phyloP scores from a whole-genome alignment of 495 filamentous ascomycete genomes.

The Annulohypoxylon moriforme region DNA sequence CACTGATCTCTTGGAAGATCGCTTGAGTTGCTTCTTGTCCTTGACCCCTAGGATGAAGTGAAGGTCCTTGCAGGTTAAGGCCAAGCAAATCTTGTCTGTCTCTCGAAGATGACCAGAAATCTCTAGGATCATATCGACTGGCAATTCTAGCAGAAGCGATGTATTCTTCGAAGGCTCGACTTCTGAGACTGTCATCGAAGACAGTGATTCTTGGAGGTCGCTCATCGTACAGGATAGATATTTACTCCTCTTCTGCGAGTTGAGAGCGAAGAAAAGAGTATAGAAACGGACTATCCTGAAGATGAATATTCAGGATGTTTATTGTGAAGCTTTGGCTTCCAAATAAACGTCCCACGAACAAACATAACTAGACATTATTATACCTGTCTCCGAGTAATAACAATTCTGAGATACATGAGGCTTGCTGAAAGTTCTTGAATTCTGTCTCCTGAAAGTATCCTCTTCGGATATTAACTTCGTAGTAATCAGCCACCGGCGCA shows the following conservation, averaged over 20 bases:
- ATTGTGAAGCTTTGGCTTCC: no score
- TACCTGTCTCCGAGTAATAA: no score
- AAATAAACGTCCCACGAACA: no score
- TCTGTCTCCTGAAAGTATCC: no score
- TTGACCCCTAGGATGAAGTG: background rate
- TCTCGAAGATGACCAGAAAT: background rate
- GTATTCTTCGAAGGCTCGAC: background rate
- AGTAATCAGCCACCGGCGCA: no score
- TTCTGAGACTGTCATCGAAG: background rate
- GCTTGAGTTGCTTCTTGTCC: background rate
- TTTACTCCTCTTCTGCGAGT: no score
- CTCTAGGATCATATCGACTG: background rate
- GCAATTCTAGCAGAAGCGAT: background rate
- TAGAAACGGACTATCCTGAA: no score
- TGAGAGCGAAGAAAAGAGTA: background rate
- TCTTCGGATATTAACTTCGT: no score
- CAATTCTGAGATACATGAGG: no score
- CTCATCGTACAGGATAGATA: background rate
- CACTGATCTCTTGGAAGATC: background rate
- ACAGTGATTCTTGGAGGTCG: background rate
- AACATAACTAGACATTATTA: no score
- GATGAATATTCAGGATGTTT: background rate
- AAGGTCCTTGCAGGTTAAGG: conserved; percentile 9
- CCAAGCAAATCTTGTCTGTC: conserved; percentile 3
- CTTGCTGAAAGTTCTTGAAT: no score